Evolutionary conservation across 2,329 filamentous ascomycete genomes (phyloP).

Genomic region (Daldinia sp.): DNA sequence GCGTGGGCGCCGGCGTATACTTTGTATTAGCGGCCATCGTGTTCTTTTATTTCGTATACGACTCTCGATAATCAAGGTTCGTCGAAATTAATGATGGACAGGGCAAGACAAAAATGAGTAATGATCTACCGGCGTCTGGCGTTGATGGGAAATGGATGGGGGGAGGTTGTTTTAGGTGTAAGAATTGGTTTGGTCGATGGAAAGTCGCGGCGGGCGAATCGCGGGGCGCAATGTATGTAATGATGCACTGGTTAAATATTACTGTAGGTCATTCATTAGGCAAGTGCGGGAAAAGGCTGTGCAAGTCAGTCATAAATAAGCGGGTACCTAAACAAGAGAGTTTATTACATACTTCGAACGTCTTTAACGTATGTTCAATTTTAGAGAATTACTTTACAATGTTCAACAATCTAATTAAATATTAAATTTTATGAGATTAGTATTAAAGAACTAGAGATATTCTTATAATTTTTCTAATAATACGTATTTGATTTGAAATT

Average conservation of each 20-base stretch:
- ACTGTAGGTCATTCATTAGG: constrained; percentile 2
- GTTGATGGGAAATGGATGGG: constrained; percentile 19
- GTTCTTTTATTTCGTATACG: not conserved
- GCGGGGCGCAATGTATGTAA: constrained; percentile 28
- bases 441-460: no score
- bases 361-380: no score
- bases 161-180: constrained; percentile 8
- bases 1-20: constrained; percentile 83
- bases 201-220: constrained; percentile 18
- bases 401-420: no score
- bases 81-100: not conserved
- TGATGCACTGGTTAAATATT: not conserved
- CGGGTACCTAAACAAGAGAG: no score
- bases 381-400: no score
- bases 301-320: constrained; percentile 11
- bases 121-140: constrained; percentile 21
- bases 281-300: constrained; percentile 14
- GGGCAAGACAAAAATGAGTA: constrained; percentile 18
- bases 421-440: no score
- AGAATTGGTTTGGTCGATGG: not conserved
- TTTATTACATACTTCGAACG: no score
- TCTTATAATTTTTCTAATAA: no score
- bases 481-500: no score
- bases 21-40: constrained; percentile 79
- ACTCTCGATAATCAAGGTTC: not conserved